Evolutionary conservation across 805 yeast genomes (phyloP), one percentile per base, ranked within the genome.

Genomic region (Jamesozyma jinghongensis): DNA sequence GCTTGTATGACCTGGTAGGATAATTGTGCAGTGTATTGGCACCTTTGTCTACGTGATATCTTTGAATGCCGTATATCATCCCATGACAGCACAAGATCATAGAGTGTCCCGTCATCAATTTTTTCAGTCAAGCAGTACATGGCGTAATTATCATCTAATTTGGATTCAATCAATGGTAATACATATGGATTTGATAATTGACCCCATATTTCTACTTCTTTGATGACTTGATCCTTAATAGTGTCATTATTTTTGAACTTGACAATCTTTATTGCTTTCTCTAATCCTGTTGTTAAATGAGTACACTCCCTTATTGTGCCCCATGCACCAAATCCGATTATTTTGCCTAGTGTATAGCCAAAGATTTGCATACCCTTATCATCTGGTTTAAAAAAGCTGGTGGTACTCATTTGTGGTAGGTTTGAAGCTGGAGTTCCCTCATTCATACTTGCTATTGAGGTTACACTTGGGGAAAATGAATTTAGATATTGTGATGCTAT

Each of bases 321-420:
- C 82, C 92, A 88, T 0, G 95, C 94, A 12, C 97, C 96, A 56
- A 75, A 76, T 1, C 95, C 95, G 46, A 86, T 79, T 10, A 81
- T 72, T 49, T 77, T 77, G 1, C 94, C 95, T 25, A 87, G 56
- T 26, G 62, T 70, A 49, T 77, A 76, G 13, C 75, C 78, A 64
- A 81, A 49, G 1, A 86, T 75, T 19, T 71, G 57, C 12, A 83
- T 79, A 1, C 94, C 95, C 44, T 73, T 75, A 42, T 81, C 85
- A 50, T 79, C 83, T 1, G 61, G 53, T 37, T 45, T 54, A 17
- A 17, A 18, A 17, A 42, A 31, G 16, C 29, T 19, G 4, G 38
- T 20, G 26, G 29, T 31, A 32, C 34, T 37, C 5, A 8, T 8
- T 26, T 19, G 40, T 3, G 31, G 19, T 17, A 18, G 29, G 17